phyloP scores from a whole-genome alignment of 2,329 filamentous ascomycete genomes.

The Talaromyces sp. region DNA sequence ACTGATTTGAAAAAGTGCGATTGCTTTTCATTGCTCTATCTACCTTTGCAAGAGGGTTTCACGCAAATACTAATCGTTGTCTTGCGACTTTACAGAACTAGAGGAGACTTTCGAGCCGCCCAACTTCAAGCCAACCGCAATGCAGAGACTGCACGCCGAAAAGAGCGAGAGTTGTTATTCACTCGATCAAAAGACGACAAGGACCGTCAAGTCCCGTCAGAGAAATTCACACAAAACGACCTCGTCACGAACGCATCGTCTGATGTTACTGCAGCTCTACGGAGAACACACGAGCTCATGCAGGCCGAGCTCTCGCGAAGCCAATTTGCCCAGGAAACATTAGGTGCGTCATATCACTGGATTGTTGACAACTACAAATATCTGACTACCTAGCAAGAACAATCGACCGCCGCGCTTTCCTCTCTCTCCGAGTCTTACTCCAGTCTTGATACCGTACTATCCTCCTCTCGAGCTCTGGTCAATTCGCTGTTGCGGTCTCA shows the following conservation, averaged over 20 bases:
- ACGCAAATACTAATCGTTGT: background rate
- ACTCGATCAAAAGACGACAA: slow-evolving; percentile 40
- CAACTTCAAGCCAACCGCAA: slow-evolving; percentile 72
- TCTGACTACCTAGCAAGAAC: slow-evolving; percentile 37
- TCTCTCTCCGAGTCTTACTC: slow-evolving; percentile 76
- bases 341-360: slow-evolving; percentile 38
- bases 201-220: slow-evolving; percentile 26
- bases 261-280: slow-evolving; percentile 77
- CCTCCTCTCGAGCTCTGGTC: slow-evolving; percentile 67
- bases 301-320: slow-evolving; percentile 77
- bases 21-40: background rate
- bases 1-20: slow-evolving; percentile 69
- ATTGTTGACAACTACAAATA: background rate
- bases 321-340: slow-evolving; percentile 81
- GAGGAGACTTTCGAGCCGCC: slow-evolving; percentile 71
- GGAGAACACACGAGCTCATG: slow-evolving; percentile 82
- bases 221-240: slow-evolving; percentile 62
- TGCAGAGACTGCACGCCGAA: slow-evolving; percentile 65
- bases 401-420: slow-evolving; percentile 75
- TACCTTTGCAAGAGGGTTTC: background rate
- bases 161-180: slow-evolving; percentile 71
- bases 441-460: slow-evolving; percentile 69
- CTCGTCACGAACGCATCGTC: slow-evolving; percentile 67
- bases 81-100: slow-evolving; percentile 35
- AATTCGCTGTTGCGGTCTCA: slow-evolving; percentile 75